Conservation (phyloP, 768 basidiomycete species). For the Rhodosporidiobolus odoratus region DNA sequence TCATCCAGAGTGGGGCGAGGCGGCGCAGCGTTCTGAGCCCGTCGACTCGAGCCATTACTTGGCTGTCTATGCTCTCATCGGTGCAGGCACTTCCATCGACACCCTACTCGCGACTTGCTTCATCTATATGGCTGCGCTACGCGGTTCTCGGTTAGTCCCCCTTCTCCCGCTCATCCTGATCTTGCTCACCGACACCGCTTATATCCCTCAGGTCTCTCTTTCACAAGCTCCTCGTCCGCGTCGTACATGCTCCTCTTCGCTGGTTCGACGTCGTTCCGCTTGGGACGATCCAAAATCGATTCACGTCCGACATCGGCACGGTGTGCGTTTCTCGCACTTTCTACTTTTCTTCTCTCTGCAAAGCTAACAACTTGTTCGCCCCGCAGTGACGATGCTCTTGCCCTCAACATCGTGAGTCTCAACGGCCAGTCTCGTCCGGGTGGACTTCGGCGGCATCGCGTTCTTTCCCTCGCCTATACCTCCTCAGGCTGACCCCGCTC, state of each 20-base stretch:
- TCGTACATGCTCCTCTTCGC: slow-evolving; percentile 60
- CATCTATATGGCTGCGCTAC: slow-evolving; percentile 3
- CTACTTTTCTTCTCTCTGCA: no score
- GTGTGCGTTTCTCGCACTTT: no score
- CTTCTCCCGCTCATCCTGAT: neutral
- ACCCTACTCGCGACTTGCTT: neutral
- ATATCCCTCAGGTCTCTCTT: slow-evolving; percentile 50
- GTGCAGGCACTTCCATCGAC: neutral
- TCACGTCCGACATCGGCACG: slow-evolving; percentile 56
- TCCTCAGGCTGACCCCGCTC: neutral
- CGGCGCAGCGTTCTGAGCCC: neutral
- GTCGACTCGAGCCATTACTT: slow-evolving; percentile 7
- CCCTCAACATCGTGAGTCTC: slow-evolving; percentile 5
- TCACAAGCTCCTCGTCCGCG: slow-evolving; percentile 53
- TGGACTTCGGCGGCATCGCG: no score
- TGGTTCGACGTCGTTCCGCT: slow-evolving; percentile 71
- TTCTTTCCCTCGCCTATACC: no score
- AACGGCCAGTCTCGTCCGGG: no score
- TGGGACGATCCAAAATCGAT: slow-evolving; percentile 72
- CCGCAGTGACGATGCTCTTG: slow-evolving; percentile 30
- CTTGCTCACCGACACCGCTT: neutral
- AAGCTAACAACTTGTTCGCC: no score
- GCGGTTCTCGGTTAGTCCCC: slow-evolving; percentile 6
- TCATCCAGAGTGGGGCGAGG: slow-evolving; percentile 17
- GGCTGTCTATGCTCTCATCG: neutral